Evolutionary conservation across 2,329 filamentous ascomycete genomes (phyloP).

Genomic region (Fusarium ambrosium): DNA sequence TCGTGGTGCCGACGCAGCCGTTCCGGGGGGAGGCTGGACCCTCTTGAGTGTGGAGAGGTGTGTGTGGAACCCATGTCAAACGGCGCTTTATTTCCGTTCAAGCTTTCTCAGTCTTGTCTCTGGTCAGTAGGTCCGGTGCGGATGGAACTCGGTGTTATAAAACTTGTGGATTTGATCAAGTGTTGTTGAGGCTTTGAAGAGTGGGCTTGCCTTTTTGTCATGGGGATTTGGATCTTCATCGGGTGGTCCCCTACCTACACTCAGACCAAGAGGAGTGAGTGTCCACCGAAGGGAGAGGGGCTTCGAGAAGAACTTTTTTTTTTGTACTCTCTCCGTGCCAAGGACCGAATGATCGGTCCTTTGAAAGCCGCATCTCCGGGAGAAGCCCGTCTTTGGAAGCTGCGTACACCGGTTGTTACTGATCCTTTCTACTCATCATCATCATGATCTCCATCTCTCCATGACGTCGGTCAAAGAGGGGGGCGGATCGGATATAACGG

Average conservation of each 20-base stretch:
- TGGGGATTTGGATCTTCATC: constrained; percentile 5
- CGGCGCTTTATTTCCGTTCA: constrained; percentile 34
- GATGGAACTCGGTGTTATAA: constrained; percentile 14
- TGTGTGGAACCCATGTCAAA: constrained; percentile 26
- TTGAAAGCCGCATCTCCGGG: constrained; percentile 16
- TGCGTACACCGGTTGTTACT: background rate
- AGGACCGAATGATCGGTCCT: constrained; percentile 38
- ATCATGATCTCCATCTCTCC: too few species aligned
- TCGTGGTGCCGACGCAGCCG: constrained; percentile 48
- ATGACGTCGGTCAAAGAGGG: background rate
- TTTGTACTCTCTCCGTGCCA: constrained; percentile 32
- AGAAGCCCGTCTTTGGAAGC: background rate
- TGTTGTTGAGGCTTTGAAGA: background rate
- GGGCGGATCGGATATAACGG: constrained; percentile 42
- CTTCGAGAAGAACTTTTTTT: constrained; percentile 38
- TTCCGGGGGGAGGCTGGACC: constrained; percentile 35
- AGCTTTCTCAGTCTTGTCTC: background rate
- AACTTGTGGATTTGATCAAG: constrained; percentile 7
- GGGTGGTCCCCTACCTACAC: background rate
- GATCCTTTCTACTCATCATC: too few species aligned
- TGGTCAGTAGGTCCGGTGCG: background rate
- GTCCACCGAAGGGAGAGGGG: constrained; percentile 7
- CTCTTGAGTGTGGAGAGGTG: constrained; percentile 14
- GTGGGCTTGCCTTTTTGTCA: constrained; percentile 4
- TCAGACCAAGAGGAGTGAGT: constrained; percentile 6